Evolutionary conservation across 257 asterid genomes (phyloP).

Genomic region (Cruciata laevipes): DNA sequence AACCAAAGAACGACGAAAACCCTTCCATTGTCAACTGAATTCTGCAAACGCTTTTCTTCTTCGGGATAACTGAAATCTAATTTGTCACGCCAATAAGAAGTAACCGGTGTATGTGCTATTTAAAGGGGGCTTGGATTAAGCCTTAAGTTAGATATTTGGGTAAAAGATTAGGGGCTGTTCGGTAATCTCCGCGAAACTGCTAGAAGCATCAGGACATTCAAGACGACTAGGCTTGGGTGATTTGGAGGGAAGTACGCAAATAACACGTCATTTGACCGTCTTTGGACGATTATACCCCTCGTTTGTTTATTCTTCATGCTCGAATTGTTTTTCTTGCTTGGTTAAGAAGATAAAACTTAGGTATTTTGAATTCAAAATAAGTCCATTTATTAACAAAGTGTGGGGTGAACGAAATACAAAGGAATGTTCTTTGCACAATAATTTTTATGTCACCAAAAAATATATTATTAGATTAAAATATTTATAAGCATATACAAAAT

Average conservation of each 20-base stretch:
- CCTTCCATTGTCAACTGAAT: slow-evolving; percentile 45
- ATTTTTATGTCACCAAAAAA: too few relatives aligned
- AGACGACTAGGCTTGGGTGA: background rate
- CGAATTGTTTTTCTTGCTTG: too few relatives aligned
- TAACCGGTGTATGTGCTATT: background rate
- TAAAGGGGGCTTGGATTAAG: background rate
- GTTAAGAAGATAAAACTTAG: background rate
- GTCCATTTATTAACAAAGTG: too few relatives aligned
- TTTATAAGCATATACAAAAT: too few relatives aligned
- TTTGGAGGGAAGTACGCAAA: background rate
- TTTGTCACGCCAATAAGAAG: background rate
- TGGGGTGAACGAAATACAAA: too few relatives aligned
- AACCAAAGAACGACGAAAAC: slow-evolving; percentile 58
- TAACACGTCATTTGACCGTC: slow-evolving; percentile 1
- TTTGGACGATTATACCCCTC: slow-evolving; percentile 14
- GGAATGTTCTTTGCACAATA: too few relatives aligned
- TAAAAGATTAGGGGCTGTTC: background rate
- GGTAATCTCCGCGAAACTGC: slow-evolving; percentile 9
- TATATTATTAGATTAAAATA: too few relatives aligned
- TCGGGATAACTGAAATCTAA: background rate
- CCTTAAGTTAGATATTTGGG: background rate
- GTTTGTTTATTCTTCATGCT: background rate
- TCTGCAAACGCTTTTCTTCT: background rate
- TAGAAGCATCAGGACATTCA: background rate
- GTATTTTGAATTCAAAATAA: too few relatives aligned